Base-by-base conservation (phyloP, 306 rosid species). In the Begonia peltatifolia region DNA sequence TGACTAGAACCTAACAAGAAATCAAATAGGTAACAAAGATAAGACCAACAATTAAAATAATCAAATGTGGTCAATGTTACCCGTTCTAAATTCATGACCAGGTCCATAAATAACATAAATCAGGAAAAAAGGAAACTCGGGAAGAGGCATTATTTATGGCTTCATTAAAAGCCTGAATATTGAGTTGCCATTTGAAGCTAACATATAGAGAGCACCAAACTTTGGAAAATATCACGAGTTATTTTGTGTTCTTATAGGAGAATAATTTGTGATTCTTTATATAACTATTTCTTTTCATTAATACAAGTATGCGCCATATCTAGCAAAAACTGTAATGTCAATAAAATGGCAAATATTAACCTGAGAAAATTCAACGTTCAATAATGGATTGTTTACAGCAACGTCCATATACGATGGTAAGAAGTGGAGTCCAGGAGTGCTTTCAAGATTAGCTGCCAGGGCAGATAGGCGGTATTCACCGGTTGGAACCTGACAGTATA, bases 391-490 rank as follows among this genome's bases (percentile, higher is more conserved):
- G 58, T 66, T 79, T 56, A 86, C 84, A 30, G 66, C 71, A 63
- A 86, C 86, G 66, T 92, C 94, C 2, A 76, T 72, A 77, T 81
- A 53, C 50, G 94, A 68, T 52, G 96, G 99, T 70, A 80, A 65
- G 76, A 92, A 86, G 70, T 83, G 66, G 69, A 92, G 78, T 48
- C 96, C 94, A 62, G 94, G 81, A 70, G 76, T 76, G 71, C 79
- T 80, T 60, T 81, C 99, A 10, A 83, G 76, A 54, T 74, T 25
- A 58, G 88, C 71, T 63, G 92, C 83, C 74, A 92, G 65, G 57
- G 94, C 93, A 58, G 99, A 86, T 58, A 92, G 65, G 66, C 94
- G 96, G 71, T 92, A 92, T 65, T 86, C 99, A 61, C 96, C 96
- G 9, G 88, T 70, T 63, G 77, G 75, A 71, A 92, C 94, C 99